These are phyloP conservation scores for Clausena lansium DNA, from an alignment of 345 rosid genomes.

Conservation along the genomic window DNA sequence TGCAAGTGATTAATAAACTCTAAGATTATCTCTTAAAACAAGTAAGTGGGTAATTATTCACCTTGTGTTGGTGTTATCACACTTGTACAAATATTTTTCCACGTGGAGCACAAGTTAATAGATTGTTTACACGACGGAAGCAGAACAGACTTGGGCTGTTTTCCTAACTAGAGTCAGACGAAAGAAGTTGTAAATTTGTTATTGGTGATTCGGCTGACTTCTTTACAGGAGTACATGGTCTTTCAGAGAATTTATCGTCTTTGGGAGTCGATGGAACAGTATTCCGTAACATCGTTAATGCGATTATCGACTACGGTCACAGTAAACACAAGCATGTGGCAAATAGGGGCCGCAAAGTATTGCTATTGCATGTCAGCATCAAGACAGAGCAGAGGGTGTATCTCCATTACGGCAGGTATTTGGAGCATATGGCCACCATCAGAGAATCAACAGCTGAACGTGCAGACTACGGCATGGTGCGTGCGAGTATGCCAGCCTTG, in stretches of 20 bases:
- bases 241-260: neutral
- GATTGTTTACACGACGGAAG: neutral
- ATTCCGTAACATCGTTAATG: neutral
- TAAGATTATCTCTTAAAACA: too few species aligned
- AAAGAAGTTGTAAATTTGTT: too few species aligned
- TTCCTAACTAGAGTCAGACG: neutral
- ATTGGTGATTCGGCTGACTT: too few species aligned
- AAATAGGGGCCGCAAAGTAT: neutral
- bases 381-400: neutral
- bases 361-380: neutral
- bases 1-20: too few species aligned
- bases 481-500: neutral
- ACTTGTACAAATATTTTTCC: too few species aligned
- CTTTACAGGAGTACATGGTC: neutral
- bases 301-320: neutral
- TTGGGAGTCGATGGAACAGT: neutral
- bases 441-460: neutral
- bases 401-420: neutral
- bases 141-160: neutral
- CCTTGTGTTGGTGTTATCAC: neutral
- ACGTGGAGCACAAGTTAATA: neutral
- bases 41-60: too few species aligned
- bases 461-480: neutral
- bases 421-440: neutral
- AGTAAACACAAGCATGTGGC: neutral